Evolutionary conservation across 2,329 filamentous ascomycete species (phyloP), one percentile per base, ranked within the genome.

Genomic region (Monilinia laxa): DNA sequence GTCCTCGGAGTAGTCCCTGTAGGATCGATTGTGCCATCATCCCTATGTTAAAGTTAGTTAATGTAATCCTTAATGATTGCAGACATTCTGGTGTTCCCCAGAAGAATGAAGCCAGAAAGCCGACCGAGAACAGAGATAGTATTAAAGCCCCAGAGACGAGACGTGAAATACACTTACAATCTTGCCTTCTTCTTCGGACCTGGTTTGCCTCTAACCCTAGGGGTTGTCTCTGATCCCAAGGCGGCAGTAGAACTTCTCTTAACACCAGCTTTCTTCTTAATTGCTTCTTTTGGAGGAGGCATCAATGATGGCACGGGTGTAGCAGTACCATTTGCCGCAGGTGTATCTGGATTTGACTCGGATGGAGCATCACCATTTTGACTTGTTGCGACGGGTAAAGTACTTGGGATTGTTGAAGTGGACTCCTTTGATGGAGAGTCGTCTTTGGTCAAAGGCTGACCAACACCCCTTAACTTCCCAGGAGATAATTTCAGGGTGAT

Each of bases 181-280:
- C 90, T 89, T 71, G 91, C 89, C 82, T 96, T 97, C 87, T 97
- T 97, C 86, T 97, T 98, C 0, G 94, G 94, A 9, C 94, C 94
- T 9, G 95, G 94, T 81, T 96, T 96, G 76, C 90, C 90, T 76
- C 91, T 83, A 65, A 88, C 83, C 78, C 91, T 93, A n/a, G 88
- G 82, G 35, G 81, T 76, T 45, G 81, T 83, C 70, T 93, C 91
- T 74, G 80, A 79, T 74, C 77, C 82, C 74, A 69, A 79, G 79
- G 76, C 87, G 83, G 79, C 90, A 90, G 67, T 82, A 73, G 90
- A 90, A 28, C 86, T 85, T 71, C 89, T 85, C 77, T 92, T 90
- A 45, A 85, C 68, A 45, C 89, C 47, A 45, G 45, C 23, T 79
- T 93, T 93, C 81, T 91, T 92, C 82, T 91, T 93, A 16, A 83